Percentiles rank a stretch among this genome's conserved stretches.
Evolutionary conservation across 306 rosid species (phyloP).

Genomic region (Crataegus laevigata): DNA sequence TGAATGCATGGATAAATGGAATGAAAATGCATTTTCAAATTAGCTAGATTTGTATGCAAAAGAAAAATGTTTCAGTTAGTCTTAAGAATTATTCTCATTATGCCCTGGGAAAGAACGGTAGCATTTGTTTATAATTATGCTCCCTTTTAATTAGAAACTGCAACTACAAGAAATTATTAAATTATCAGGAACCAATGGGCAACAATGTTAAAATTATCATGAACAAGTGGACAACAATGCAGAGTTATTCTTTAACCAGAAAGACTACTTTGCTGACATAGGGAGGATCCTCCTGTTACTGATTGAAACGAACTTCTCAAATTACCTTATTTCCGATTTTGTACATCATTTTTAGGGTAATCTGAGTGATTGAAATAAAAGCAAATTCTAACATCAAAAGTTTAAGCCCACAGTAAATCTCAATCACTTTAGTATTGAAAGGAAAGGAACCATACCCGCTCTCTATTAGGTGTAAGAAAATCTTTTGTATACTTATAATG

Average conservation of each 20-base stretch:
- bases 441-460: slow-evolving; percentile 61
- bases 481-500: too few species aligned
- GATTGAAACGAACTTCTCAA: background rate
- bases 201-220: background rate
- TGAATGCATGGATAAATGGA: too few species aligned
- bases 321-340: slow-evolving; percentile 86
- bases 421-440: slow-evolving; percentile 7
- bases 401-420: slow-evolving; percentile 2
- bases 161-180: background rate
- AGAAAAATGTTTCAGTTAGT: too few species aligned
- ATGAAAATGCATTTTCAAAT: too few species aligned
- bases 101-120: too few species aligned
- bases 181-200: background rate
- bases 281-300: background rate
- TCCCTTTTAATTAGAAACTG: background rate
- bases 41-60: too few species aligned
- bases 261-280: background rate
- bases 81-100: too few species aligned
- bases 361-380: too few species aligned
- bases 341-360: too few species aligned
- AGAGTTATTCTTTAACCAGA: background rate
- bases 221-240: background rate
- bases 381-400: slow-evolving; percentile 21
- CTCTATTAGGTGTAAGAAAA: too few species aligned
- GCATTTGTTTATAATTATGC: background rate